Conservation (phyloP, 805 yeast genomes). For the Teunomyces funiuensis region DNA sequence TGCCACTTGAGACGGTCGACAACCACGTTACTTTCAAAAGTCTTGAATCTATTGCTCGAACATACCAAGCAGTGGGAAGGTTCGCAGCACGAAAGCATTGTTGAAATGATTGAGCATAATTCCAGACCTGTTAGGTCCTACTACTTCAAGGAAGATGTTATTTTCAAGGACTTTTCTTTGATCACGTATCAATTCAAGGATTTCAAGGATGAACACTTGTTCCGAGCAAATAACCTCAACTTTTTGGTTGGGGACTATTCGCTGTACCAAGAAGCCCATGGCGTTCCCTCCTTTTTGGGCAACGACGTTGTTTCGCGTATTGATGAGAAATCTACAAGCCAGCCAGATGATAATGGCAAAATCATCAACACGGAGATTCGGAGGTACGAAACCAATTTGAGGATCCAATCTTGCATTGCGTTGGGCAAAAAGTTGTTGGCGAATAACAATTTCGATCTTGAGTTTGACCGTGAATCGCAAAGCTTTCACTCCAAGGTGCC, state of each 20-base stretch:
- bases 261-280: conserved; percentile 10
- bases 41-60: conserved; percentile 16
- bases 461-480: conserved; percentile 1
- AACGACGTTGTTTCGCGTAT: conserved; percentile 17
- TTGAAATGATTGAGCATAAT: conserved; percentile 11
- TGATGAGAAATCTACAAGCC: conserved; percentile 8
- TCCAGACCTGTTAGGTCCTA: conserved; percentile 50
- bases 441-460: conserved; percentile 4
- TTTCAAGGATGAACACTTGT: conserved; percentile 55
- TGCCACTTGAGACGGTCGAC: conserved; percentile 13
- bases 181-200: conserved; percentile 56
- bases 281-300: conserved; percentile 22
- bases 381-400: conserved; percentile 26
- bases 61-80: conserved; percentile 18
- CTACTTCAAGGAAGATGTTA: conserved; percentile 64
- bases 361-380: conserved; percentile 4
- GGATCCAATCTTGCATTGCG: conserved; percentile 27
- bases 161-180: conserved; percentile 58
- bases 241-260: conserved; percentile 23
- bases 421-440: conserved; percentile 23
- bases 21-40: conserved; percentile 11
- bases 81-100: conserved; percentile 20
- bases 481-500: conserved; percentile 4
- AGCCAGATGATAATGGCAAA: background rate
- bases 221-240: conserved; percentile 22